These are phyloP conservation scores for Eucalyptus regnans DNA, from an alignment of 345 rosid species.

Conservation along the genomic window DNA sequence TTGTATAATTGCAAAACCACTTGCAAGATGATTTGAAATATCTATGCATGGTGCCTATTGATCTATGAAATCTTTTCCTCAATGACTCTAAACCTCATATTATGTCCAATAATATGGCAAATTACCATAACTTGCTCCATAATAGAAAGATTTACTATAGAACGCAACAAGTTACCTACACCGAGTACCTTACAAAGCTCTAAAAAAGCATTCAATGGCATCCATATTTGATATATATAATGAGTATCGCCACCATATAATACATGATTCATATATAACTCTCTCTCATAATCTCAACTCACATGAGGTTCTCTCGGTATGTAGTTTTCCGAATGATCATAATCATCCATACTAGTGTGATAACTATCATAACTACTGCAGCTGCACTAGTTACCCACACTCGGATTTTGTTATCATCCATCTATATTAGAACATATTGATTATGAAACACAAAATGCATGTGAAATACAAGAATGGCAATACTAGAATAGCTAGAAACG, in stretches of 20 bases:
- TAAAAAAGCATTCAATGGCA: fast-evolving
- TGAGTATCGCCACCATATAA: too few species aligned
- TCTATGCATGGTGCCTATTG: background rate
- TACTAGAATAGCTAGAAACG: too few species aligned
- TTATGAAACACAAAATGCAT: too few species aligned
- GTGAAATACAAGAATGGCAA: too few species aligned
- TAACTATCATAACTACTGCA: fast-evolving
- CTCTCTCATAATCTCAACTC: background rate
- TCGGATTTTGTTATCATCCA: background rate
- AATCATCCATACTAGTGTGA: background rate
- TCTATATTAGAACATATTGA: background rate
- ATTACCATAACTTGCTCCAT: background rate
- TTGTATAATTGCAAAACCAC: background rate
- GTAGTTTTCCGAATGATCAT: background rate
- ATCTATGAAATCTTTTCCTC: background rate
- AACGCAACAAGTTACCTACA: background rate
- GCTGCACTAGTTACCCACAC: fast-evolving
- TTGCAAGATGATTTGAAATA: background rate
- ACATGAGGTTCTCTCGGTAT: background rate
- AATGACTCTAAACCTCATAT: background rate
- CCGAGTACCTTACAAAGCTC: background rate
- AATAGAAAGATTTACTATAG: too few species aligned
- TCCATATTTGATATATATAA: background rate
- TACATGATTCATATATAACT: background rate
- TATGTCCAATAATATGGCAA: background rate